These are phyloP conservation scores for Tetracladium marchalianum DNA, from an alignment of 495 filamentous ascomycete genomes.

Conservation along the genomic window DNA sequence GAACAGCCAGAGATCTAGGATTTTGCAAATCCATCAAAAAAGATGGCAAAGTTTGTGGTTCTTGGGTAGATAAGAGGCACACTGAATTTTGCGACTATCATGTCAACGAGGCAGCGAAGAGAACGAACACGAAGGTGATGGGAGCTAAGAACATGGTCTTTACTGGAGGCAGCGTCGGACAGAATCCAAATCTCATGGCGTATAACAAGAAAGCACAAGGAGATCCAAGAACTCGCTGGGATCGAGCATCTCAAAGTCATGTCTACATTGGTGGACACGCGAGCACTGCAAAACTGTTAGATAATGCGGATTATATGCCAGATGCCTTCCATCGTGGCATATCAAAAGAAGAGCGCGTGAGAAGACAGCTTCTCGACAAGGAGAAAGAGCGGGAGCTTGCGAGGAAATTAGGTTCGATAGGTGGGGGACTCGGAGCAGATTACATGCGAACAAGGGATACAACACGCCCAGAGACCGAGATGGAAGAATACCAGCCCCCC, in stretches of 20 bases:
- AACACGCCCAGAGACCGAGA: constrained; percentile 4
- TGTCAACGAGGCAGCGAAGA: constrained; percentile 65
- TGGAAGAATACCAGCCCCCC: not conserved
- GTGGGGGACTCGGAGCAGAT: constrained; percentile 61
- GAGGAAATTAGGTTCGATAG: constrained; percentile 49
- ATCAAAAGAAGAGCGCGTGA: constrained; percentile 21
- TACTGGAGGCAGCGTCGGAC: constrained; percentile 19
- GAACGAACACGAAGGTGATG: constrained; percentile 59
- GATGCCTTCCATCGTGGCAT: constrained; percentile 42
- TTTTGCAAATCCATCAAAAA: constrained; percentile 80
- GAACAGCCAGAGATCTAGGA: constrained; percentile 72
- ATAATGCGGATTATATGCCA: constrained; percentile 52
- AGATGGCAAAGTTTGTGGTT: constrained; percentile 69
- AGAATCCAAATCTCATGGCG: constrained; percentile 11
- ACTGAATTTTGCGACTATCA: constrained; percentile 94
- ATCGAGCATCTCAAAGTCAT: constrained; percentile 44
- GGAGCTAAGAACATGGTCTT: constrained; percentile 66
- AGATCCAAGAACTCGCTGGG: constrained; percentile 43
- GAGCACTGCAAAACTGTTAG: constrained; percentile 51
- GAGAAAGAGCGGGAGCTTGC: constrained; percentile 78
- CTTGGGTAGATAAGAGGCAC: constrained; percentile 79
- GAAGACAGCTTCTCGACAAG: constrained; percentile 30
- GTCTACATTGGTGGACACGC: constrained; percentile 49
- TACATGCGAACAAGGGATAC: constrained; percentile 49
- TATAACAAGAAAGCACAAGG: constrained; percentile 17